Evolutionary conservation across 1,139 yeast species (phyloP), one percentile per base, ranked within the genome.

Genomic region (Yueomyces sp.): DNA sequence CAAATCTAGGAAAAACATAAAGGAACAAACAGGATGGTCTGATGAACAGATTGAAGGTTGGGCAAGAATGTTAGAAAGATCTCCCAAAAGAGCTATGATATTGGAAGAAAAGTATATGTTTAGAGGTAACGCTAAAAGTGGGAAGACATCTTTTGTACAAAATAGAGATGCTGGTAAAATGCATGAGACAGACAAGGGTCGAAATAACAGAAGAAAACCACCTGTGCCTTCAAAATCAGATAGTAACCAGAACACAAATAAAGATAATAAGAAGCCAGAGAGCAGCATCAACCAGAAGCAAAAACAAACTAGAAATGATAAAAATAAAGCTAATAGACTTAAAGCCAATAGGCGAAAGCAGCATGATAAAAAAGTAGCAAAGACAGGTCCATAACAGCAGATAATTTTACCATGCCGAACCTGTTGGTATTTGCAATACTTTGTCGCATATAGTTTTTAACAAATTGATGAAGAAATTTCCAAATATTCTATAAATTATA

Each of bases 1-100:
- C 0, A 62, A 68, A 36, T 60, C 55, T 7, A 69, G 96, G 44
- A 64, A 65, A 30, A 73, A 70, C 27, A 63, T 86, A 54, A 75
- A 72, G 50, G 56, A 60, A 12, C 64, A 66, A 36, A 73, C 80
- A 0, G 68, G 68, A 1, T 84, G 95, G 95, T 69, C 87, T 0
- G 91, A 87, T 59, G 96, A 85, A 56, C 95, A 86, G 59, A 75
- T 89, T 39, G 96, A 89, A 66, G 95, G 95, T 0, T 89, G 96
- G 96, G 81, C 82, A 1, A 66, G 82, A 46, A 81, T 83, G 81
- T 60, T 87, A 33, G 70, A 74, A 41, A 75, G 74, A 50, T 75
- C 79, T 39, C 87, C 93, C 0, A 65, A 70, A 42, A 66, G 83
- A 46, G 79, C 72, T 48, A 72, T 71, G 48, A 47, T 75, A 4